Base-by-base conservation (phyloP, 2,329 filamentous ascomycete species). In the Alternaria gaisen region DNA sequence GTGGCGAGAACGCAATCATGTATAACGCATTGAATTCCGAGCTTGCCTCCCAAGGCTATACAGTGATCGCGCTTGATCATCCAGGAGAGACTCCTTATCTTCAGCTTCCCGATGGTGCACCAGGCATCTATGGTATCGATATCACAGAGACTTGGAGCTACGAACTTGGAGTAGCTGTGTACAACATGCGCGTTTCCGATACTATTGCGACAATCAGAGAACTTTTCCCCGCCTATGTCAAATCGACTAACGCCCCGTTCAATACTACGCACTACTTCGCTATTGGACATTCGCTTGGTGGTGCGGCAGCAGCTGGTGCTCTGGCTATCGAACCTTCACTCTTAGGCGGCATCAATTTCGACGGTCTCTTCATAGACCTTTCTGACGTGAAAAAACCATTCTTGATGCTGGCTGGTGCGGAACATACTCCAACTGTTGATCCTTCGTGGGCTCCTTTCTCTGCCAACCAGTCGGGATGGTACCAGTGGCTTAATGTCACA, bases 381-480 rank as follows among this genome's bases (percentile, higher is more conserved):
- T 51, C 57, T 2, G 66, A 72, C 26, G 63, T 65, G 5, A 60
- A 61, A 38, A 60, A 62, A 16, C 71, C 70, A 0, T 68, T 68
- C 50, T 53, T 74, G 14, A 50, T 70, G 57, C 47, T 73, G 9
- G 64, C 64, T 1, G 57, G 65, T 6, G 56, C 47, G n/a, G 61
- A 63, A 38, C 70, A 71, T 38, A 70, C 61, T 6, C 51, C 56
- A 6, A 38, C 38, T 3, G 5, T 55, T 18, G 70, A 73, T 48
- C 40, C 67, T 0, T 61, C 69, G 1, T 73, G 69, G 69, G 28
- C 60, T 10, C 41, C 46, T 0, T 75, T 75, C 22, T 62, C 62
- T 4, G 34, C 42, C 1, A 66, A 64, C 24, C 68, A 72, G 54
- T 58, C 63, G 12, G 70, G 69, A 9, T 73, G 70, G 71, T 66